These are phyloP conservation scores for Pseudozyma tsukubaensis DNA, from an alignment of 1,284 basidiomycete genomes.

Conservation along the genomic window DNA sequence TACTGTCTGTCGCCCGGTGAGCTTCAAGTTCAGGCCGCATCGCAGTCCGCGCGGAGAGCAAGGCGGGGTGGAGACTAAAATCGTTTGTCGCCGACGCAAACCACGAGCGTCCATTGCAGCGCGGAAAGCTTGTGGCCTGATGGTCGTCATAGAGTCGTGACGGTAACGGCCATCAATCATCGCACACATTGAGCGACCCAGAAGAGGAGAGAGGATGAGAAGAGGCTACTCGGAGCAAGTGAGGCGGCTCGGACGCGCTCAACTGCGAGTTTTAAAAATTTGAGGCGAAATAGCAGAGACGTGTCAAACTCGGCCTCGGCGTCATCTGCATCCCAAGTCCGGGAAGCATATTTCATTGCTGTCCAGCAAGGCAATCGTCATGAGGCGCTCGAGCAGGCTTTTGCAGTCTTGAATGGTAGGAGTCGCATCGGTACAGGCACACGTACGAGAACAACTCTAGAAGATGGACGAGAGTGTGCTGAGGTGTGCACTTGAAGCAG, in stretches of 20 bases:
- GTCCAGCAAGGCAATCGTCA: constrained; percentile 5
- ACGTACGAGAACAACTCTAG: too few species aligned
- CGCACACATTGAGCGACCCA: too few species aligned
- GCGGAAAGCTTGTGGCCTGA: too few species aligned
- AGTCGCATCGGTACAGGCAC: too few species aligned
- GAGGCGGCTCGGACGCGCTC: constrained; percentile 33
- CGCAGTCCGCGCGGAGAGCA: constrained; percentile 6
- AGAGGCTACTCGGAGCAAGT: constrained; percentile 15
- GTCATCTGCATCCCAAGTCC: constrained; percentile 33
- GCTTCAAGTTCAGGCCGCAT: constrained; percentile 5
- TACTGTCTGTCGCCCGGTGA: not conserved
- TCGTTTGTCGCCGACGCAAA: not conserved
- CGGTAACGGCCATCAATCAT: too few species aligned
- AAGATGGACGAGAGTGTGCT: too few species aligned
- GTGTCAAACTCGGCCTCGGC: constrained; percentile 45
- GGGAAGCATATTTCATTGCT: constrained; percentile 16
- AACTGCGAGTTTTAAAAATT: not conserved
- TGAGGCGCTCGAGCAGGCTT: not conserved
- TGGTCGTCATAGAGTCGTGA: too few species aligned
- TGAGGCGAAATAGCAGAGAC: constrained; percentile 8
- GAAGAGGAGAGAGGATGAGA: not conserved
- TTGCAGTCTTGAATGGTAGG: too few species aligned
- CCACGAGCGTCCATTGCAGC: not conserved
- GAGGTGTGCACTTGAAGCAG: too few species aligned
- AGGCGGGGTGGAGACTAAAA: not conserved